Evolutionary conservation across 2,329 filamentous ascomycete species (phyloP).

Genomic region (Calonectria hongkongensis): DNA sequence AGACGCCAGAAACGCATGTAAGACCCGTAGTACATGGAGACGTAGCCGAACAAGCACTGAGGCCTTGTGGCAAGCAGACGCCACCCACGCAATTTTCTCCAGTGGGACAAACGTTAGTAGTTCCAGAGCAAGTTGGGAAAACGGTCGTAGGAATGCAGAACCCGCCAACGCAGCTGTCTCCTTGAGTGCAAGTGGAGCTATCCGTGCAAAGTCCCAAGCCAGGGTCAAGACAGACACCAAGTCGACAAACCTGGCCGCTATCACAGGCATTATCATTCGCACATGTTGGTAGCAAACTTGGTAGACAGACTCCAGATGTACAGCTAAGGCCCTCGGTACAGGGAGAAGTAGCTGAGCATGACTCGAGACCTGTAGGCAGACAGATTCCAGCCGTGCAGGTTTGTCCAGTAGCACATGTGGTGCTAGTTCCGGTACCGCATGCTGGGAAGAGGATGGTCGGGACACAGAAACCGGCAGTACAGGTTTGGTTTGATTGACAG

Average conservation of each 20-base stretch:
- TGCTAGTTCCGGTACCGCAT: neutral
- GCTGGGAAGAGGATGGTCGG: slow-evolving; percentile 3
- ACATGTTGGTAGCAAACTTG: neutral
- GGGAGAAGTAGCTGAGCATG: neutral
- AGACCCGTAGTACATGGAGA: neutral
- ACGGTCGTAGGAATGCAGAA: slow-evolving; percentile 21
- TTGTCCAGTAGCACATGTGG: neutral
- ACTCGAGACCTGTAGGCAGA: neutral
- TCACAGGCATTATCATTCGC: neutral
- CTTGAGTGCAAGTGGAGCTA: neutral
- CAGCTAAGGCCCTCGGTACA: slow-evolving; percentile 6
- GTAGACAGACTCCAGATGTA: slow-evolving; percentile 26
- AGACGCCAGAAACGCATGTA: slow-evolving; percentile 6
- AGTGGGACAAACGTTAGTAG: neutral
- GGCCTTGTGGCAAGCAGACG: slow-evolving; percentile 1
- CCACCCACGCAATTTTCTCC: slow-evolving; percentile 14
- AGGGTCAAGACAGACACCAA: slow-evolving; percentile 16
- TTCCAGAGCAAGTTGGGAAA: neutral
- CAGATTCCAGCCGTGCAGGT: slow-evolving; percentile 26
- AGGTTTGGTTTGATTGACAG: neutral
- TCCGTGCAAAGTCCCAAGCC: neutral
- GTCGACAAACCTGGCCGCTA: neutral
- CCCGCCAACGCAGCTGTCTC: slow-evolving; percentile 11
- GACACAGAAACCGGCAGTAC: slow-evolving; percentile 29
- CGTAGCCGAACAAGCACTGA: neutral